phyloP scores from a whole-genome alignment of 1,284 basidiomycete genomes.

The Mycosarcoma mackinlayi region DNA sequence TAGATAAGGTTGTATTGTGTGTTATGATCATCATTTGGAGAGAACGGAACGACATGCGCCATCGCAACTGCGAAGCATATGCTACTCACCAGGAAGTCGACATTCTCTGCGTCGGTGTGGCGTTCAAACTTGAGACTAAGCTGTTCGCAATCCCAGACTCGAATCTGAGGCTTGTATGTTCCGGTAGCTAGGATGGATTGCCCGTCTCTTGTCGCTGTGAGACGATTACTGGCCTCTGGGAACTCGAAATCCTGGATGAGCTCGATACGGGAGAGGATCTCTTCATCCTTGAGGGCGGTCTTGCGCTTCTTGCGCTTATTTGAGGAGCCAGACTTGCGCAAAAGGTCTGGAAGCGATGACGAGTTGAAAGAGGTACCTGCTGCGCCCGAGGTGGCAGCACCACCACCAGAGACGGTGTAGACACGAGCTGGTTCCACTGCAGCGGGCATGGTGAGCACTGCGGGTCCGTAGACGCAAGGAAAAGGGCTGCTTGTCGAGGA shows the following conservation, averaged over 20 bases:
- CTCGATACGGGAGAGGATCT: slow-evolving; percentile 62
- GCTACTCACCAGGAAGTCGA: slow-evolving; percentile 96
- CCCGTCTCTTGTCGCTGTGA: slow-evolving; percentile 91
- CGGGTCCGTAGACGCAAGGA: background rate
- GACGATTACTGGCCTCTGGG: slow-evolving; percentile 90
- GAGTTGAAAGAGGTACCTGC: slow-evolving; percentile 64
- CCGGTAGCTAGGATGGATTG: slow-evolving; percentile 93
- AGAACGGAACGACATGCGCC: too few relatives aligned
- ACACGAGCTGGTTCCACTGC: slow-evolving; percentile 61
- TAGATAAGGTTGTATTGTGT: slow-evolving; percentile 57
- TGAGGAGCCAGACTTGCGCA: slow-evolving; percentile 61
- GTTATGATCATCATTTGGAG: slow-evolving; percentile 31
- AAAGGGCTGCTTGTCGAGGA: background rate
- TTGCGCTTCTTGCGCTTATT: slow-evolving; percentile 66
- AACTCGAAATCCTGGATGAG: slow-evolving; percentile 89
- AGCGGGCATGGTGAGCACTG: slow-evolving; percentile 42
- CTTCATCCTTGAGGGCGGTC: slow-evolving; percentile 53
- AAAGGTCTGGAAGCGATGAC: slow-evolving; percentile 64
- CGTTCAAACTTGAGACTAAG: slow-evolving; percentile 94
- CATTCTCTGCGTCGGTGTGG: slow-evolving; percentile 94
- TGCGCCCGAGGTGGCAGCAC: slow-evolving; percentile 48
- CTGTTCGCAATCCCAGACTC: slow-evolving; percentile 94
- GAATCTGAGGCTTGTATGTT: slow-evolving; percentile 97
- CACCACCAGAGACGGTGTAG: slow-evolving; percentile 64
- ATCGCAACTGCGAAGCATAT: too few relatives aligned